A percentile compares a stretch with the other conserved stretches of the same genome.
These are phyloP conservation scores for Phytopythium sindhum DNA, from an alignment of 352 stramenopile genomes.

Conservation along the genomic window DNA sequence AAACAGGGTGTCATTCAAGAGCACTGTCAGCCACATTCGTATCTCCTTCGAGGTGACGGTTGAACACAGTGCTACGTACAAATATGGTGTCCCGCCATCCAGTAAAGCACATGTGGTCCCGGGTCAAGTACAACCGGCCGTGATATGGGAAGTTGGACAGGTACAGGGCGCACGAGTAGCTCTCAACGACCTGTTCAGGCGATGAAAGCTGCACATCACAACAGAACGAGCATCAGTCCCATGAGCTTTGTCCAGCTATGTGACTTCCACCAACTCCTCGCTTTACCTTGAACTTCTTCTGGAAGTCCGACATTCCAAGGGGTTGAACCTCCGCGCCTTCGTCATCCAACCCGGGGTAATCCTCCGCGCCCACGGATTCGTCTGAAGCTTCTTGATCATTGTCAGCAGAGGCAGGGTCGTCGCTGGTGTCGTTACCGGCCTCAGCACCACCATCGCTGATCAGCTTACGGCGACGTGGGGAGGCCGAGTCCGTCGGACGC, in stretches of 20 bases:
- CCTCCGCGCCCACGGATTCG: slow-evolving; percentile 27
- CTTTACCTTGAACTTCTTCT: slow-evolving; percentile 80
- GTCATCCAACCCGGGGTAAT: slow-evolving; percentile 18
- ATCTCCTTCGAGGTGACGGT: background rate
- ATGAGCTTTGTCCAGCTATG: background rate
- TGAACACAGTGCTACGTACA: slow-evolving; percentile 28
- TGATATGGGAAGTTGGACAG: slow-evolving; percentile 81
- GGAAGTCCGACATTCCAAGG: slow-evolving; percentile 64
- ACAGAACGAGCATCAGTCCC: slow-evolving; percentile 7
- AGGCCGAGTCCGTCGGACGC: background rate
- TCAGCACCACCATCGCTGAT: background rate
- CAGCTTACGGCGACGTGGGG: background rate
- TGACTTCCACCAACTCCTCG: background rate
- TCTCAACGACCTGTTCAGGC: slow-evolving; percentile 80
- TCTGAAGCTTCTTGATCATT: slow-evolving; percentile 7
- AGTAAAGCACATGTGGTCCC: slow-evolving; percentile 73
- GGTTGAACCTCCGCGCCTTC: slow-evolving; percentile 24
- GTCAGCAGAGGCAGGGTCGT: background rate
- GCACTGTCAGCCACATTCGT: background rate
- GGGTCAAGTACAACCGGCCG: slow-evolving; percentile 74
- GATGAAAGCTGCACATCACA: slow-evolving; percentile 40
- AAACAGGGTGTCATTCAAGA: background rate
- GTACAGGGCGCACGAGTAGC: slow-evolving; percentile 78
- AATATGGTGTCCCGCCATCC: slow-evolving; percentile 82
- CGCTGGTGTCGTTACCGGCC: background rate